Percentiles rank a stretch among this genome's conserved stretches.
phyloP scores from a whole-genome alignment of 768 basidiomycete species.

The Boletus sensibilis region DNA sequence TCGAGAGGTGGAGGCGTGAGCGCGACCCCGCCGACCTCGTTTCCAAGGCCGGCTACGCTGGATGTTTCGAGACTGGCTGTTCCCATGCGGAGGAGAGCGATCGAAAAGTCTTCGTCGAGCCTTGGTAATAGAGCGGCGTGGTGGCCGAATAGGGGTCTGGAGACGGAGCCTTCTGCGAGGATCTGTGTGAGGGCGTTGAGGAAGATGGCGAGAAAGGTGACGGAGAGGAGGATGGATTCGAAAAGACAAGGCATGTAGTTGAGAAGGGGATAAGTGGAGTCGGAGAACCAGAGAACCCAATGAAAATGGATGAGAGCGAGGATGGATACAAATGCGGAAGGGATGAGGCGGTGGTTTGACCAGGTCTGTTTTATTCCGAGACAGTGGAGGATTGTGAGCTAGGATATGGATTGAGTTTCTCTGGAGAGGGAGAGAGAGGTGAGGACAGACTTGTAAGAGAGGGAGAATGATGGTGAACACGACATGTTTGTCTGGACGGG shows the following conservation, averaged over 20 bases:
- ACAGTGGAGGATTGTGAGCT: constrained; percentile 65
- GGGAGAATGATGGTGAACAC: constrained; percentile 73
- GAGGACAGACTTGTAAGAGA: constrained; percentile 57
- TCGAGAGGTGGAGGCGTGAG: constrained; percentile 13
- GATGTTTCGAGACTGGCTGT: constrained; percentile 77
- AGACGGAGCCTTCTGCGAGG: constrained; percentile 56
- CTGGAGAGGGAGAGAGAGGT: neutral
- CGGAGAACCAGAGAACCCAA: constrained; percentile 49
- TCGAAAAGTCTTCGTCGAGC: constrained; percentile 71
- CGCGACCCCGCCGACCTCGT: constrained; percentile 63
- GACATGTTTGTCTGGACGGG: constrained; percentile 71
- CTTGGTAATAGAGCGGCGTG: constrained; percentile 45
- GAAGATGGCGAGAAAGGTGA: constrained; percentile 56
- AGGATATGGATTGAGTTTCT: constrained; percentile 1
- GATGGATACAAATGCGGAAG: constrained; percentile 61
- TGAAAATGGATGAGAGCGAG: constrained; percentile 69
- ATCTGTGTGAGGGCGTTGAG: constrained; percentile 68
- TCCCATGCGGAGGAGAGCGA: constrained; percentile 68
- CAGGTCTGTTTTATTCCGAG: constrained; percentile 63
- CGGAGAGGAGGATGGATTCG: constrained; percentile 58
- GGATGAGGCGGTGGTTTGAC: constrained; percentile 67
- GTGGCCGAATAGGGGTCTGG: constrained; percentile 57
- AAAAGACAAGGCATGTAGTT: constrained; percentile 74
- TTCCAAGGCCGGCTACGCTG: constrained; percentile 66
- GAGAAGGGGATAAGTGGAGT: constrained; percentile 60